Base-by-base conservation (phyloP, 805 yeast species). In the Candida pseudoglaebosa region DNA sequence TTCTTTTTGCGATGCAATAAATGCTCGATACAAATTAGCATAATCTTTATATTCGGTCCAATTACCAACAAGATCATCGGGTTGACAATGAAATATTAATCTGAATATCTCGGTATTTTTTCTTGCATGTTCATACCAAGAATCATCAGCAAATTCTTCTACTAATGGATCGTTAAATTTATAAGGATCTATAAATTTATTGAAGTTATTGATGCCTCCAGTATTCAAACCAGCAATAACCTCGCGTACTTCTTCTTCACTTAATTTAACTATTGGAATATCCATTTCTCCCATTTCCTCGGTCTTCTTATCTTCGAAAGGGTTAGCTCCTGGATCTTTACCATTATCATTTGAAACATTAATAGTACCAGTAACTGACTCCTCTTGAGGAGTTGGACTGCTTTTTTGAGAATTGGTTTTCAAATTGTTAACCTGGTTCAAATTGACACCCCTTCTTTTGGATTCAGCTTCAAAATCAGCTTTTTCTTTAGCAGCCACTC, bases 31-130 rank as follows among this genome's bases (percentile, higher is more conserved):
- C 48, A 84, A 60, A 43, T 75, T 78, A 42, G 79, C 72, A 56
- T 71, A 84, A 19, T 74, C 79, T 56, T 86, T 90, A 59, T 88
- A 93, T 40, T 88, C 95, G 40, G 75, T 75, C 99, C 99, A 93
- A 0, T 89, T 75, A 17, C 71, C 71, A n/a, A 91, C 98, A 5
- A 78, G 70, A 57, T 91, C 88, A 60, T 93, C 99, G 0, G 99
- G 99, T 56, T 95, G 99, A 45, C 87, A 80, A 47, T 90, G 90
- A 73, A 93, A 93, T 1, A 93, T 85, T 58, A 83, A 70, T 44
- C 96, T 72, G 65, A 77, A 93, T 1, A 95, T 65, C 42, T 77
- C 71, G 0, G 98, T 88, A 54, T 93, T 93, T 50, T 90, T 73
- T 38, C 83, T 67, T 0, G 99, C 97, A 51, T 77, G 78, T 4